Evolutionary conservation across 176 grass and related monocot genomes (phyloP).

Genomic region (Saccharum officinarum): DNA sequence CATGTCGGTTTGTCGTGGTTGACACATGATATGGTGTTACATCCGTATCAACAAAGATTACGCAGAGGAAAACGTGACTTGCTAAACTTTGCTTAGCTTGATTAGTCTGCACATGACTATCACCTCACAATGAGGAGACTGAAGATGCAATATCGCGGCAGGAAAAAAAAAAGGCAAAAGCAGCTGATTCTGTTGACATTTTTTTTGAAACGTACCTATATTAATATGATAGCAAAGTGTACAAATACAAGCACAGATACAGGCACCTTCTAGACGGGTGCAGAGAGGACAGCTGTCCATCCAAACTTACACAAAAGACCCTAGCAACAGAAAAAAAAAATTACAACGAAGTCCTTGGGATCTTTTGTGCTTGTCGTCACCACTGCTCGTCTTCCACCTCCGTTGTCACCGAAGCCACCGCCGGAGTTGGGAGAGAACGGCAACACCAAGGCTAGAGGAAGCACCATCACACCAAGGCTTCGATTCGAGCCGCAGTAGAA

Average conservation of each 20-base stretch:
- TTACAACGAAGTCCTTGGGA: too few relatives aligned
- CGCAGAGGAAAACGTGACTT: not conserved
- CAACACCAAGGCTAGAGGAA: too few relatives aligned
- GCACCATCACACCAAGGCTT: too few relatives aligned
- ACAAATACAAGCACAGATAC: not conserved
- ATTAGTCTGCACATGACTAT: not conserved
- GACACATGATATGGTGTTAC: not conserved
- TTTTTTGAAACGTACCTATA: not conserved
- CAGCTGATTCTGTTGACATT: not conserved
- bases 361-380: too few relatives aligned
- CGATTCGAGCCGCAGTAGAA: too few relatives aligned
- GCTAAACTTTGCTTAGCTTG: not conserved
- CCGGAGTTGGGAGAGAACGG: too few relatives aligned
- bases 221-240: not conserved
- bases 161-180: not conserved
- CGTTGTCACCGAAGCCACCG: too few relatives aligned
- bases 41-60: conserved; percentile 28
- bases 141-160: not conserved
- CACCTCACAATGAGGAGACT: not conserved
- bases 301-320: not conserved
- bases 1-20: not conserved
- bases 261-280: not conserved
- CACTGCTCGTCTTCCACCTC: too few relatives aligned
- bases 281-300: not conserved
- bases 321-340: not conserved